Base-by-base conservation (phyloP, 768 basidiomycete species). In the Collybia sordida region DNA sequence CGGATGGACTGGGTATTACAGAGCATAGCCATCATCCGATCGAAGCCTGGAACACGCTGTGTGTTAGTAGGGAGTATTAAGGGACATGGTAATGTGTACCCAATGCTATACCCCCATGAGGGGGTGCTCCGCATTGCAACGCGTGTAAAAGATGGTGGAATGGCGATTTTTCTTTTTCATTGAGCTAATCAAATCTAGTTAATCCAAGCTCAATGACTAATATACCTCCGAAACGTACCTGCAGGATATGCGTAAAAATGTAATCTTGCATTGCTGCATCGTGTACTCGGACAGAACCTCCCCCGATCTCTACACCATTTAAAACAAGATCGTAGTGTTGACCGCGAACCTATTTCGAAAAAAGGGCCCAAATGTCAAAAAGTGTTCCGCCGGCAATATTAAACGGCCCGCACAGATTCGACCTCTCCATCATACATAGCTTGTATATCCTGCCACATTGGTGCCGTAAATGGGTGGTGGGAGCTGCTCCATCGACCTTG, bases 301-400 rank as follows among this genome's bases (percentile, higher is more conserved):
- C 94, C 6, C 93, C 94, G 56, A 98, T 89, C 72, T 98, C 94
- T 50, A 87, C 82, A 5, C 94, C 94, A 66, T 98, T 93, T 55
- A 98, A 66, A 23, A 98, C 93, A 37, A 98, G 83, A 72, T 98
- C 94, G 62, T 97, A 98, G 67, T 98, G 94, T 64, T 98, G 94
- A 15, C 93, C 94, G 46, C 94, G 85, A 59, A 95, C 87, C 87
- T 92, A 63, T 38, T 21, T 39, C 17, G 31, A 21, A 40, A 45
- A 17, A 31, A 14, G 31, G 31, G 5, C 31, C 31, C 11, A 31
- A 4, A 31, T 31, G 31, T 31, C 31, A 31, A 14, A 7, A 31
- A 31, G 31, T 31, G 31, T 31, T 31, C 31, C 31, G 31, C 31
- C 31, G 31, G 31, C 31, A 31, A 31, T 31, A 31, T 31, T 31